Percentiles rank a stretch among this genome's conserved stretches.
Conservation (phyloP, 345 rosid genomes). For the Clarkia xantiana region DNA sequence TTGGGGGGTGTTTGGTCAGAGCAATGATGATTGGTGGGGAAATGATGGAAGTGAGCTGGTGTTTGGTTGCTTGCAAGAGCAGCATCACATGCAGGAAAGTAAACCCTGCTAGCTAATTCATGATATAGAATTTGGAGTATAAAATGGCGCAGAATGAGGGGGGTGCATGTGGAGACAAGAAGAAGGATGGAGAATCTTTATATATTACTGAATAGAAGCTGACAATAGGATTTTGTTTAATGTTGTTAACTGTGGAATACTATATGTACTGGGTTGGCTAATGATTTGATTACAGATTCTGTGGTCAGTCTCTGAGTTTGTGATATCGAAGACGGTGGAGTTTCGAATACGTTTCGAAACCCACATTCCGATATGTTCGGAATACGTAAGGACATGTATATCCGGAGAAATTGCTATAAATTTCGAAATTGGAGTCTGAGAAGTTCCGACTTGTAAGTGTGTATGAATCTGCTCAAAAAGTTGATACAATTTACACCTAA, state of each 20-base stretch:
- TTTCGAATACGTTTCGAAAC: no score
- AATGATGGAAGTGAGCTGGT: conserved; percentile 25
- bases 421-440: no score
- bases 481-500: no score
- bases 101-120: conserved; percentile 5
- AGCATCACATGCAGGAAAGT: conserved; percentile 25
- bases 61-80: conserved; percentile 29
- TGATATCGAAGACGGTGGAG: no score
- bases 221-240: not conserved
- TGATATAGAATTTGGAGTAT: not conserved
- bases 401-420: no score
- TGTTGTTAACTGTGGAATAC: not conserved
- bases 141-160: conserved; percentile 19
- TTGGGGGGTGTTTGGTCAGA: not conserved
- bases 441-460: no score
- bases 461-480: no score
- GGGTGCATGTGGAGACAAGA: conserved; percentile 27
- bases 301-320: no score
- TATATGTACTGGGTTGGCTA: no score
- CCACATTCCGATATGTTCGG: no score
- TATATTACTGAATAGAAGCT: not conserved
- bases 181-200: not conserved
- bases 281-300: no score
- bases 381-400: no score
- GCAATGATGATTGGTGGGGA: not conserved